phyloP scores from a whole-genome alignment of 768 basidiomycete genomes.

The Tulasnella sp. region DNA sequence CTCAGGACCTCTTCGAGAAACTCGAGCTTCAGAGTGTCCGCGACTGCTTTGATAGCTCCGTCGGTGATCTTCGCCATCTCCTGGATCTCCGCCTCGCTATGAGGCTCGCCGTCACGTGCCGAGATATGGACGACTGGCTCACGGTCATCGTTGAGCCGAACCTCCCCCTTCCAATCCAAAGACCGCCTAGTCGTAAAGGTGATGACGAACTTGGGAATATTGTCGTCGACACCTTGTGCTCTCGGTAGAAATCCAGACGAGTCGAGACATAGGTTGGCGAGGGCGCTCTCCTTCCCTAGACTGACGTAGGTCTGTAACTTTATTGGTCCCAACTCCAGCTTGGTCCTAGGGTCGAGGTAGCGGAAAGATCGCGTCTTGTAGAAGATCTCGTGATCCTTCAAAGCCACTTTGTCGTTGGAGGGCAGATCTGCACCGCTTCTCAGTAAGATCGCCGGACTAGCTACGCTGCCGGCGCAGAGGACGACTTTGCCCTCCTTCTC shows the following conservation, averaged over 20 bases:
- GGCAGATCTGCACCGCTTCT: conserved; percentile 12
- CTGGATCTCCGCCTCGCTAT: conserved; percentile 15
- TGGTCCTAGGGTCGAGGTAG: conserved; percentile 15
- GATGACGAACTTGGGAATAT: neutral
- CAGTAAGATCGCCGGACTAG: conserved; percentile 19
- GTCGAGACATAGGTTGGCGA: conserved; percentile 1
- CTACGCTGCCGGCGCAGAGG: conserved; percentile 19
- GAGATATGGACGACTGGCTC: conserved; percentile 6
- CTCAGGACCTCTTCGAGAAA: neutral
- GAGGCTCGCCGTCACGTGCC: conserved; percentile 9
- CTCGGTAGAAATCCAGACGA: conserved; percentile 22
- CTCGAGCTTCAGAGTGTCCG: conserved; percentile 5
- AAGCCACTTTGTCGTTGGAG: neutral
- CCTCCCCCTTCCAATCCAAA: neutral
- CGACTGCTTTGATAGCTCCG: neutral
- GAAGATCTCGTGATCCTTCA: conserved; percentile 23
- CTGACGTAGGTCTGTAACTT: neutral
- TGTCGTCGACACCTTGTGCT: neutral
- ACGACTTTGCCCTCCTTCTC: conserved; percentile 1
- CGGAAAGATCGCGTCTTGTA: conserved; percentile 16
- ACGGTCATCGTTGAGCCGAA: neutral
- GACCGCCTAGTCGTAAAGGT: neutral
- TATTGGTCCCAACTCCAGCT: conserved; percentile 10
- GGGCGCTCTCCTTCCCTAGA: neutral
- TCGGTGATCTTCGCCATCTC: conserved; percentile 1